Conservation (phyloP, 2,329 filamentous ascomycete species). For the Dothideomycetes sp. region DNA sequence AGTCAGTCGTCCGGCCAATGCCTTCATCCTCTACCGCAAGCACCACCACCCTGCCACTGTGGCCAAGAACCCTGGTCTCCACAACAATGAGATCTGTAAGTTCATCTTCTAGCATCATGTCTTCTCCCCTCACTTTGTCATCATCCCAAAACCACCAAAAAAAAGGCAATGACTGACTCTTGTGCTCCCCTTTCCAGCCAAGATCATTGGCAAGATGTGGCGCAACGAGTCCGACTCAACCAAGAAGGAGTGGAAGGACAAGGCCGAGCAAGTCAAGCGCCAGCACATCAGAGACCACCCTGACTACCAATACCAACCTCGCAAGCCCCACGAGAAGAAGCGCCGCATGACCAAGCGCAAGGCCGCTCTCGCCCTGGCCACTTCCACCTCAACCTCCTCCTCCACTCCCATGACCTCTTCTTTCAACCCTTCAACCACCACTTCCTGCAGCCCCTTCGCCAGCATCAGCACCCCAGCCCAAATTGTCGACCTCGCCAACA, state of each 20-base stretch:
- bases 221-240: slow-evolving; percentile 28
- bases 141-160: neutral
- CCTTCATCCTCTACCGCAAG: slow-evolving; percentile 39
- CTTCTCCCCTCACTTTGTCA: neutral
- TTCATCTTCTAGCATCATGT: too few species aligned
- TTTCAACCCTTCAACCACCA: neutral
- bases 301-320: slow-evolving; percentile 38
- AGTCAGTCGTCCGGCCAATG: slow-evolving; percentile 37
- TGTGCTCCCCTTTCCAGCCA: slow-evolving; percentile 12
- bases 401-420: neutral
- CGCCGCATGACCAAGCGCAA: slow-evolving; percentile 27
- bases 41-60: slow-evolving; percentile 29
- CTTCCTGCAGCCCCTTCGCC: neutral
- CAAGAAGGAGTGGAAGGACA: slow-evolving; percentile 29
- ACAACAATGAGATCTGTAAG: slow-evolving; percentile 40
- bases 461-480: slow-evolving; percentile 5
- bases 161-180: neutral
- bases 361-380: slow-evolving; percentile 2
- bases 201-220: slow-evolving; percentile 36
- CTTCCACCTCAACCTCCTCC: neutral
- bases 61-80: slow-evolving; percentile 30
- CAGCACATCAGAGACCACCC: slow-evolving; percentile 34
- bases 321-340: slow-evolving; percentile 39
- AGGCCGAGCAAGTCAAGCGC: slow-evolving; percentile 32
- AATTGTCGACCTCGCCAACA: slow-evolving; percentile 10